These are phyloP conservation scores for Calonectria naviculata DNA, from an alignment of 2,329 filamentous ascomycete genomes.

Conservation along the genomic window DNA sequence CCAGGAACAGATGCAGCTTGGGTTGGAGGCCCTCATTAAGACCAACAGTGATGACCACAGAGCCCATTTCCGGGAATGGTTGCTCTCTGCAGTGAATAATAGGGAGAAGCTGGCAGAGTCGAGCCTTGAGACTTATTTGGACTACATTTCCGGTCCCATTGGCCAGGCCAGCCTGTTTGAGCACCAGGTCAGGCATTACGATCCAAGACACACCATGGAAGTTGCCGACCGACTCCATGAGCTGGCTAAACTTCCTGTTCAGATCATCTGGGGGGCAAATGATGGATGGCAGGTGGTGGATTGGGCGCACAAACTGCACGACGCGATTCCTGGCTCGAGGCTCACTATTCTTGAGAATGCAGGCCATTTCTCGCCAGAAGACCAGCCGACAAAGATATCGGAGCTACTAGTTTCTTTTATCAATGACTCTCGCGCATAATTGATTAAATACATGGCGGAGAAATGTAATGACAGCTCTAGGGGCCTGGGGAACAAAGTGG, in stretches of 20 bases:
- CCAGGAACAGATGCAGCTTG: conserved; percentile 43
- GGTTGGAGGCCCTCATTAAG: conserved; percentile 42
- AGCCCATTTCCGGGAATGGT: conserved; percentile 42
- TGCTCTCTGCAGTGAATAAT: conserved; percentile 37
- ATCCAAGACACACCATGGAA: conserved; percentile 47
- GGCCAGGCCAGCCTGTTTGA: conserved; percentile 47
- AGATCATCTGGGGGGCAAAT: conserved; percentile 45
- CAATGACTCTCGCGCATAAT: neutral
- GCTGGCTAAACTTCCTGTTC: conserved; percentile 38
- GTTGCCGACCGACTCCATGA: conserved; percentile 36
- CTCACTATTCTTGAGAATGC: conserved; percentile 41
- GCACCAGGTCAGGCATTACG: conserved; percentile 47
- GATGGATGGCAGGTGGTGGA: conserved; percentile 45
- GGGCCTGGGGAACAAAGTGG: neutral
- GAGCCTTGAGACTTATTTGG: conserved; percentile 39
- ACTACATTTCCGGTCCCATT: conserved; percentile 46
- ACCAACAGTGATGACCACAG: conserved; percentile 30
- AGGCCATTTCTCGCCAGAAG: conserved; percentile 45
- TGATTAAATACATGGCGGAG: neutral
- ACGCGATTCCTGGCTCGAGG: conserved; percentile 43
- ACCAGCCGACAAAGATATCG: conserved; percentile 38
- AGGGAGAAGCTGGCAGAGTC: conserved; percentile 27
- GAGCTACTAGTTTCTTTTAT: conserved; percentile 27
- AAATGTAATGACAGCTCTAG: neutral
- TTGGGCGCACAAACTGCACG: conserved; percentile 45